Conservation (phyloP, 2,329 filamentous ascomycete species). For the Fusarium verrucosum region DNA sequence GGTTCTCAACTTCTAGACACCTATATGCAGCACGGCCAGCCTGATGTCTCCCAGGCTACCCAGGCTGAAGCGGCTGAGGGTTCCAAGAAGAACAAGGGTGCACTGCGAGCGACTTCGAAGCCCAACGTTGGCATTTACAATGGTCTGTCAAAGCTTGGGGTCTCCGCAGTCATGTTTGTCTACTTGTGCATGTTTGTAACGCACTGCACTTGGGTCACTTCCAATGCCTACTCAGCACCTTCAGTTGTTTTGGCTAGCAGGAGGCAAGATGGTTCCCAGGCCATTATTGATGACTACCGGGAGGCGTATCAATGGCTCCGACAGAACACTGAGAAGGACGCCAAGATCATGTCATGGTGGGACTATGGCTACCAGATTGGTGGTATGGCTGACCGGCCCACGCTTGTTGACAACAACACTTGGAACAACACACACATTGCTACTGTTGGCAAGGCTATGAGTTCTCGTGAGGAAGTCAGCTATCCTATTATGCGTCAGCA, state of each 20-base stretch:
- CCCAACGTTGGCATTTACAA: constrained; percentile 87
- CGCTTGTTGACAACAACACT: constrained; percentile 98
- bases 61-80: constrained; percentile 57
- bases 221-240: constrained; percentile 97
- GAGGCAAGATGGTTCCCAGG: constrained; percentile 92
- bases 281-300: constrained; percentile 99
- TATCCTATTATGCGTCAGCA: constrained; percentile 99
- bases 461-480: constrained; percentile 94
- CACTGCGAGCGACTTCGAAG: constrained; percentile 74
- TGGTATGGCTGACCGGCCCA: constrained; percentile 97
- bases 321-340: constrained; percentile 93
- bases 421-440: constrained; percentile 99
- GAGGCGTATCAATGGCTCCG: constrained; percentile 99
- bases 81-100: constrained; percentile 64
- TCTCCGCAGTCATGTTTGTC: constrained; percentile 75
- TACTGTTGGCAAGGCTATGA: constrained; percentile 99
- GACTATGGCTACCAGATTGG: constrained; percentile 99
- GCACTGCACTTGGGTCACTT: constrained; percentile 99
- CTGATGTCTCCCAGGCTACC: constrained; percentile 58
- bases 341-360: constrained; percentile 99
- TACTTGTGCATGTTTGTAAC: constrained; percentile 94
- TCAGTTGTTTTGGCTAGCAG: constrained; percentile 94
- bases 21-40: constrained; percentile 76
- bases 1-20: constrained; percentile 88
- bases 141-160: constrained; percentile 78